These are phyloP conservation scores for Penicillium sclerotigenum DNA, from an alignment of 2,329 filamentous ascomycete species.

Conservation along the genomic window DNA sequence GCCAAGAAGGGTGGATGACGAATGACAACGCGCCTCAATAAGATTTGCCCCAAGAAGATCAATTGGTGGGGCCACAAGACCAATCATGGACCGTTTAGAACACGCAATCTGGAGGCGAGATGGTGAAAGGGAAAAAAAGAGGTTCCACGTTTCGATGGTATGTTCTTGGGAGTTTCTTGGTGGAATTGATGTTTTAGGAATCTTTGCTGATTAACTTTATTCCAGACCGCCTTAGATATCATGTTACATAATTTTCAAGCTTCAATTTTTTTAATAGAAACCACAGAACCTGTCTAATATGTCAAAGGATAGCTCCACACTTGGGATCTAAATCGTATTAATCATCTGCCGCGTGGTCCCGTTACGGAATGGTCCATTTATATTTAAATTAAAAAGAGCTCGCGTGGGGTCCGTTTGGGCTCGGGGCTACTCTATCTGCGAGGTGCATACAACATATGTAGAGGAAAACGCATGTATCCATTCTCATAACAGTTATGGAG, in stretches of 20 bases:
- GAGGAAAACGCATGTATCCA: not conserved
- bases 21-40: not conserved
- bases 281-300: not conserved
- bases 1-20: slow-evolving; percentile 1
- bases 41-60: slow-evolving; percentile 8
- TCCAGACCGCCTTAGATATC: not conserved
- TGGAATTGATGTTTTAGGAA: not conserved
- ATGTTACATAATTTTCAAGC: not conserved
- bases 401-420: slow-evolving; percentile 7
- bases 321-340: not conserved
- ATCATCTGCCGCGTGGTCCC: not conserved
- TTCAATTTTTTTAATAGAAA: not conserved
- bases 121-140: slow-evolving; percentile 1
- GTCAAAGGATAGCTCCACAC: not conserved
- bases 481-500: not conserved
- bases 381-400: not conserved
- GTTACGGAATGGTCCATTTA: not conserved
- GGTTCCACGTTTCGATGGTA: not conserved
- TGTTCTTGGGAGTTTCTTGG: not conserved
- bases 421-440: slow-evolving; percentile 13
- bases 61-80: not conserved
- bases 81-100: slow-evolving; percentile 7
- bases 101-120: slow-evolving; percentile 9
- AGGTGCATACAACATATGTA: slow-evolving; percentile 8
- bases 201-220: not conserved